These are phyloP conservation scores for Dioscorea dumetorum DNA, from an alignment of 106 monocot genomes.

Conservation along the genomic window DNA sequence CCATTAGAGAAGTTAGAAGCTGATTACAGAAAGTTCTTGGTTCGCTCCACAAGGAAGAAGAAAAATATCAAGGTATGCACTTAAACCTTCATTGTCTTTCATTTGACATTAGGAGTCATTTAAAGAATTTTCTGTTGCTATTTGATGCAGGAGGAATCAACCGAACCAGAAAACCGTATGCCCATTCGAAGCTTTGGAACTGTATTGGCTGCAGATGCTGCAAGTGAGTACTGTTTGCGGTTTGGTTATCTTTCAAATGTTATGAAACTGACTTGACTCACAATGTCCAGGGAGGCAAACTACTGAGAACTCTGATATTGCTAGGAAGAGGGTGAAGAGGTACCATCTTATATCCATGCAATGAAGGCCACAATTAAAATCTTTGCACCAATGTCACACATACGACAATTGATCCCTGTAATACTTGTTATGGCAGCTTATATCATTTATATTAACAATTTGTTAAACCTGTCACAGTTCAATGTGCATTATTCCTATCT, in stretches of 20 bases:
- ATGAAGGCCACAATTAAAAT: too few relatives aligned
- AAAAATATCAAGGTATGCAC: constrained; percentile 35
- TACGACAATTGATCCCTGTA: too few relatives aligned
- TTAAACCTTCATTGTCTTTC: neutral
- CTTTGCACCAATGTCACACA: too few relatives aligned
- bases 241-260: neutral
- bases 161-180: constrained; percentile 9
- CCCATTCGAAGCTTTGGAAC: constrained; percentile 73
- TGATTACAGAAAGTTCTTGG: constrained; percentile 59
- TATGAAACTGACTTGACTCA: neutral
- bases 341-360: neutral
- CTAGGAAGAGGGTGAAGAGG: constrained; percentile 33
- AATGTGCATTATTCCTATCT: too few relatives aligned
- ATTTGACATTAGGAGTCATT: neutral
- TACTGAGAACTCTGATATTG: constrained; percentile 7
- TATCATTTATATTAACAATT: too few relatives aligned
- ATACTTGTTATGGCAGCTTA: too few relatives aligned
- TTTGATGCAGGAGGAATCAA: constrained; percentile 36
- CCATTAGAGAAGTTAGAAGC: constrained; percentile 67
- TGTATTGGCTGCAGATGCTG: constrained; percentile 31
- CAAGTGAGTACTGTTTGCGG: constrained; percentile 15
- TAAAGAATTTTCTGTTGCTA: neutral
- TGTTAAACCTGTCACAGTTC: too few relatives aligned
- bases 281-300: constrained; percentile 33
- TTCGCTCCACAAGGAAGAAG: constrained; percentile 37